Evolutionary conservation across 768 basidiomycete genomes (phyloP).

Genomic region (Podaxis carcinomalis): DNA sequence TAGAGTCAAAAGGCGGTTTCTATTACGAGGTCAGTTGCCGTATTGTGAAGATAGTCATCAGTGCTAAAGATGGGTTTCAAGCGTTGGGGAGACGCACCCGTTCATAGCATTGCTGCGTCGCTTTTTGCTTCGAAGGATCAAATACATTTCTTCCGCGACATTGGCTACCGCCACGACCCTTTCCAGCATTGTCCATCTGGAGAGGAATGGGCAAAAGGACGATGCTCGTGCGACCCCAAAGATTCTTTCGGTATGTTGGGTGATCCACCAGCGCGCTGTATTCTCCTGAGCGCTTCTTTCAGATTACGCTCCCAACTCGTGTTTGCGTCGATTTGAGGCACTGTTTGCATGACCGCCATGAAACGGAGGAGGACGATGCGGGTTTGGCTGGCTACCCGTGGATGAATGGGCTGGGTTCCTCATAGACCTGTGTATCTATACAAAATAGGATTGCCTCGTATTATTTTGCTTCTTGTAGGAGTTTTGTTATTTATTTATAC

Average conservation of each 20-base stretch:
- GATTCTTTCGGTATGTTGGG: slow-evolving; percentile 61
- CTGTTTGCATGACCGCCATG: slow-evolving; percentile 23
- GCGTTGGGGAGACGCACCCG: slow-evolving; percentile 79
- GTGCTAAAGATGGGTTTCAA: slow-evolving; percentile 18
- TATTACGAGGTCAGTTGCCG: slow-evolving; percentile 76
- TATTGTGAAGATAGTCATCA: not conserved
- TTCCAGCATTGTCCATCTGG: slow-evolving; percentile 75
- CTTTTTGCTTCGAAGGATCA: slow-evolving; percentile 71
- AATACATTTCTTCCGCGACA: slow-evolving; percentile 79
- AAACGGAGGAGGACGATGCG: not conserved
- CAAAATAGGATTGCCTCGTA: not conserved
- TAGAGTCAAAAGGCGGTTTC: slow-evolving; percentile 83
- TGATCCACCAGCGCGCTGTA: not conserved
- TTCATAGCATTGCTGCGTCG: slow-evolving; percentile 77
- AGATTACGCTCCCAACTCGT: slow-evolving; percentile 42
- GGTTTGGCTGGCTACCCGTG: not conserved
- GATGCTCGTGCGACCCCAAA: slow-evolving; percentile 68
- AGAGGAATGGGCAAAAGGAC: slow-evolving; percentile 49
- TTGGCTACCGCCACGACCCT: slow-evolving; percentile 78
- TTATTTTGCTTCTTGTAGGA: not conserved
- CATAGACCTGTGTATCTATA: not conserved
- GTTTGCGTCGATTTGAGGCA: slow-evolving; percentile 32
- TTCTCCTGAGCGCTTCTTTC: not conserved
- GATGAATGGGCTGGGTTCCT: not conserved
- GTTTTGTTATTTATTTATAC: not conserved